Conservation (phyloP, 306 rosid species). For the Trifolium subterraneum region DNA sequence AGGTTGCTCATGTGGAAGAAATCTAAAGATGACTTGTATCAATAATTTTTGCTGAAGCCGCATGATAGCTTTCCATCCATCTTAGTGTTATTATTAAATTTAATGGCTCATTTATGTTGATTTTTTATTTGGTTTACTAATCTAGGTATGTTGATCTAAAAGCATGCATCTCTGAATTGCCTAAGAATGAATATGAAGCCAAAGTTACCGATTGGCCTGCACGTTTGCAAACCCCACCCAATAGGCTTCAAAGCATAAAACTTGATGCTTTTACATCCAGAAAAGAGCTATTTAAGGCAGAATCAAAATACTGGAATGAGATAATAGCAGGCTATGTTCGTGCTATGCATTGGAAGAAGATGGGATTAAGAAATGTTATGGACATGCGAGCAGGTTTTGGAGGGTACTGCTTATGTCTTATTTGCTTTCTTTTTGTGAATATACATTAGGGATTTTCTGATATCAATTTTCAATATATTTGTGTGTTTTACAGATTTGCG, state of each 20-base stretch:
- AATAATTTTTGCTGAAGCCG: constrained; percentile 20
- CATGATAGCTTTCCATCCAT: constrained; percentile 32
- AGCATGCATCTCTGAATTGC: constrained; percentile 82
- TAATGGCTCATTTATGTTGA: constrained; percentile 37
- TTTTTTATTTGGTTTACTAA: constrained; percentile 39
- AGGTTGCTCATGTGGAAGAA: constrained; percentile 17
- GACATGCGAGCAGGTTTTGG: constrained; percentile 99
- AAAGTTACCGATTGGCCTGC: constrained; percentile 78
- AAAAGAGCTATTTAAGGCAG: constrained; percentile 86
- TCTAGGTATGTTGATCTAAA: constrained; percentile 83
- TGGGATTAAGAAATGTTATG: constrained; percentile 81
- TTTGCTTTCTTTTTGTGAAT: constrained; percentile 15
- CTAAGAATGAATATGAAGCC: constrained; percentile 70
- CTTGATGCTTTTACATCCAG: constrained; percentile 80
- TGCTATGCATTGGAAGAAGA: constrained; percentile 70
- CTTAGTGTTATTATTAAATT: constrained; percentile 27
- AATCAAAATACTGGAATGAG: constrained; percentile 79
- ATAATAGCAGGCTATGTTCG: constrained; percentile 68
- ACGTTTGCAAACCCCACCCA: constrained; percentile 81
- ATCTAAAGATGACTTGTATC: constrained; percentile 12
- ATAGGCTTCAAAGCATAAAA: constrained; percentile 87
- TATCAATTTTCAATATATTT: constrained; percentile 37
- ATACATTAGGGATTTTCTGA: constrained; percentile 19
- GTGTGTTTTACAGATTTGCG: constrained; percentile 74
- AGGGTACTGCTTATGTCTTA: constrained; percentile 64